Conservation (phyloP, 2,329 filamentous ascomycete species). For the Berkeleyomyces rouxiae region DNA sequence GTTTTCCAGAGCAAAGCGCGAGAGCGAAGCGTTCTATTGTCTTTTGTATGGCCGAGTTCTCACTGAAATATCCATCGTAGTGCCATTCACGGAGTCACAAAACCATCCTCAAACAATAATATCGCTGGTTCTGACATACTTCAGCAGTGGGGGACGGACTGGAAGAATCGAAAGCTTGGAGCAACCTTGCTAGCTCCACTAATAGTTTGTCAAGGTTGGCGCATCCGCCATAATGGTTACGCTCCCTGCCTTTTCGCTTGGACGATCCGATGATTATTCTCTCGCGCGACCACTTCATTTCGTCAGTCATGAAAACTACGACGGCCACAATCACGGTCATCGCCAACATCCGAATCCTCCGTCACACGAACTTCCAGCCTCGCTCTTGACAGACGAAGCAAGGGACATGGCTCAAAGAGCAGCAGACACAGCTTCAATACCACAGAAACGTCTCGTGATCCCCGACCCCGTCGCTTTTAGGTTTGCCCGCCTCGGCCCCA, state of each 20-base stretch:
- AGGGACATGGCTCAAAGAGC: slow-evolving; percentile 19
- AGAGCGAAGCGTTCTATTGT: too few species aligned
- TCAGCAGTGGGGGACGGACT: background rate
- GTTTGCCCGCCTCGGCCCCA: slow-evolving; percentile 21
- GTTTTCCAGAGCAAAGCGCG: too few species aligned
- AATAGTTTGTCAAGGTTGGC: background rate
- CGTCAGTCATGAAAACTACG: background rate
- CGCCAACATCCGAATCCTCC: background rate
- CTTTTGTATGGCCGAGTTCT: too few species aligned
- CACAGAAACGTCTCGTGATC: slow-evolving; percentile 24
- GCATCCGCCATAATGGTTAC: background rate
- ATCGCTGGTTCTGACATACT: too few species aligned
- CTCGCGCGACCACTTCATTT: background rate
- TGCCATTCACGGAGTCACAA: too few species aligned
- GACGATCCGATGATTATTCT: slow-evolving; percentile 1
- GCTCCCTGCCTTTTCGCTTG: slow-evolving; percentile 2
- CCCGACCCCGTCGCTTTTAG: slow-evolving; percentile 42
- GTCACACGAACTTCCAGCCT: slow-evolving; percentile 6
- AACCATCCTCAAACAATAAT: too few species aligned
- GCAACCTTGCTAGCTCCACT: background rate
- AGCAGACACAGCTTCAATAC: slow-evolving; percentile 12
- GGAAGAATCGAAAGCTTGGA: background rate
- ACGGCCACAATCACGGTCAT: background rate
- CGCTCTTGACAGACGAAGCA: slow-evolving; percentile 33
- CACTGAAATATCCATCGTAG: too few species aligned